phyloP scores from a whole-genome alignment of 2,329 filamentous ascomycete genomes.

The Fusarium decemcellulare region DNA sequence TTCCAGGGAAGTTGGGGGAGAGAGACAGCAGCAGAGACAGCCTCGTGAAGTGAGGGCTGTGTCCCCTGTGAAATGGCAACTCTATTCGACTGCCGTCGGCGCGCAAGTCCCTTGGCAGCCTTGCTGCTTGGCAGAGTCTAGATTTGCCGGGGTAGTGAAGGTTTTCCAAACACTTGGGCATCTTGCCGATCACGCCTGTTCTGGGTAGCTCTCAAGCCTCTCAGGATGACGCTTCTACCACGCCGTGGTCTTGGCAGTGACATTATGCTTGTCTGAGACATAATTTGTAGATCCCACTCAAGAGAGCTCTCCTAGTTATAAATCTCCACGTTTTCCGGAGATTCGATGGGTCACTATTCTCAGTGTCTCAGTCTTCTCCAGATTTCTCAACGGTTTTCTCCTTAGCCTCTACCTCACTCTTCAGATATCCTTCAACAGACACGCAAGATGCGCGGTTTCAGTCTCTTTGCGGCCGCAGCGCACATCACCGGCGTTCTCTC shows the following conservation, averaged over 20 bases:
- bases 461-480: slow-evolving; percentile 4
- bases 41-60: too few species aligned
- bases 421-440: too few species aligned
- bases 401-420: too few species aligned
- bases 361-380: not conserved
- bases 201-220: not conserved
- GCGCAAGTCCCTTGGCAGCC: too few species aligned
- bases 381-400: too few species aligned
- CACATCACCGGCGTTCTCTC: slow-evolving; percentile 5
- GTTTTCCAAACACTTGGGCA: not conserved
- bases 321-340: slow-evolving; percentile 1
- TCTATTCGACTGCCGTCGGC: too few species aligned
- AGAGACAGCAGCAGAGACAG: too few species aligned
- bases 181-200: not conserved
- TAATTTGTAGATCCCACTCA: not conserved
- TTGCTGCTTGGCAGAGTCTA: not conserved
- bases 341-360: not conserved
- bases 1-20: not conserved
- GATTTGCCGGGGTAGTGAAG: not conserved
- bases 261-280: not conserved
- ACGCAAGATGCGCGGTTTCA: slow-evolving; percentile 15
- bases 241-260: slow-evolving; percentile 28
- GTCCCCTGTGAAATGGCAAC: too few species aligned
- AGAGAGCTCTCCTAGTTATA: not conserved
- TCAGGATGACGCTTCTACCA: not conserved